These are phyloP conservation scores for Fraxinus baroniana DNA, from an alignment of 305 asterid genomes.

Conservation along the genomic window DNA sequence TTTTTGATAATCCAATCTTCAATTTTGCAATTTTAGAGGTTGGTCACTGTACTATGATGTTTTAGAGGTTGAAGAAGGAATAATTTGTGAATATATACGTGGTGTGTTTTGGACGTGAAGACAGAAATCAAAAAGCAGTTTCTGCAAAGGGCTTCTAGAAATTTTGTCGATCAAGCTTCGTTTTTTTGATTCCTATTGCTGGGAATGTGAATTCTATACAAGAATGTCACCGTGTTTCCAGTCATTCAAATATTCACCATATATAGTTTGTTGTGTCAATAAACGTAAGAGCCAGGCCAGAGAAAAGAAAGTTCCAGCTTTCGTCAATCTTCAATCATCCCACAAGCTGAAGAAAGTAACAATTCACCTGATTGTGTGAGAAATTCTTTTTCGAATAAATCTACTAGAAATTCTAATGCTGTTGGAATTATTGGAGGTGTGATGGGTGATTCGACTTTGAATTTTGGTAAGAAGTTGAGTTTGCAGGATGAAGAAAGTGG, in stretches of 20 bases:
- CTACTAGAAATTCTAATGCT: background rate
- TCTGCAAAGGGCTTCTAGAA: background rate
- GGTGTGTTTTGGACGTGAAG: background rate
- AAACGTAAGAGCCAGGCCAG: constrained; percentile 34
- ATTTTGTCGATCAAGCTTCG: background rate
- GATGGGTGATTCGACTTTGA: background rate
- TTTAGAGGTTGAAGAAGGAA: background rate
- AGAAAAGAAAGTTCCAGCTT: constrained; percentile 39
- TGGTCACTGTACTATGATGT: background rate
- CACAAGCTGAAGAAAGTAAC: constrained; percentile 33
- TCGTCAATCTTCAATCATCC: constrained; percentile 34
- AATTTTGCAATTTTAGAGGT: constrained; percentile 17
- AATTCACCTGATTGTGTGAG: constrained; percentile 17
- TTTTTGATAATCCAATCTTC: background rate
- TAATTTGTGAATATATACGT: background rate
- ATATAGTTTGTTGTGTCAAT: constrained; percentile 30
- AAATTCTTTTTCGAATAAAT: constrained; percentile 19
- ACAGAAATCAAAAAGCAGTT: background rate
- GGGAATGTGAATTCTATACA: constrained; percentile 5
- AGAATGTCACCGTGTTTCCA: constrained; percentile 46
- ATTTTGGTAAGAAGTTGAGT: too few species aligned
- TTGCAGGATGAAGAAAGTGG: background rate
- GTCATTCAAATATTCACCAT: constrained; percentile 42
- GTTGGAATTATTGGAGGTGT: background rate
- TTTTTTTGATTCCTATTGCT: background rate